A percentile compares a stretch with the other conserved stretches of the same genome.
phyloP scores from a whole-genome alignment of 2,329 filamentous ascomycete species.

The Cladophialophora carrionii region DNA sequence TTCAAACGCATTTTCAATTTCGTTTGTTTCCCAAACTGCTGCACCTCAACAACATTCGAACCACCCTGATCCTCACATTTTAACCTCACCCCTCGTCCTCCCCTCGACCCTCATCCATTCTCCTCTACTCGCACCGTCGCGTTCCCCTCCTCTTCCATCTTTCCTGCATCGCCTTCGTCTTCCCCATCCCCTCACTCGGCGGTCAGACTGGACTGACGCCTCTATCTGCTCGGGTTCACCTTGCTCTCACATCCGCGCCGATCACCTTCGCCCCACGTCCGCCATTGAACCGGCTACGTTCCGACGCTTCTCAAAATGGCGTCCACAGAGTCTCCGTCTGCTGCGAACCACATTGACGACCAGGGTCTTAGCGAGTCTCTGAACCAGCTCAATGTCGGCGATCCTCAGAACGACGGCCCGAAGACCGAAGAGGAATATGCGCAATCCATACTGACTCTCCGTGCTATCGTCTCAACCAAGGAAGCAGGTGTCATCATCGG shows the following conservation, averaged over 20 bases:
- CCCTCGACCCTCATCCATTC: slow-evolving; percentile 25
- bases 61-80: slow-evolving; percentile 16
- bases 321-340: slow-evolving; percentile 55
- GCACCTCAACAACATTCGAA: slow-evolving; percentile 23
- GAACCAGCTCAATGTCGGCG: slow-evolving; percentile 68
- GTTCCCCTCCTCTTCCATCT: slow-evolving; percentile 34
- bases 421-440: slow-evolving; percentile 98
- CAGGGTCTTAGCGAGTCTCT: slow-evolving; percentile 64
- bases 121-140: slow-evolving; percentile 33
- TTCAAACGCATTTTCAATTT: slow-evolving; percentile 28
- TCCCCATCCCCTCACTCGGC: slow-evolving; percentile 14
- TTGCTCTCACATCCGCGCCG: background rate
- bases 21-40: slow-evolving; percentile 31
- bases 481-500: slow-evolving; percentile 99
- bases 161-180: slow-evolving; percentile 23
- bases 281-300: slow-evolving; percentile 33
- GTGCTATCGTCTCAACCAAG: slow-evolving; percentile 97
- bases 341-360: slow-evolving; percentile 62
- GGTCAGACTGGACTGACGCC: background rate
- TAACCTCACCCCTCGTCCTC: slow-evolving; percentile 23
- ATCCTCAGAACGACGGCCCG: slow-evolving; percentile 70
- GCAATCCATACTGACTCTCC: slow-evolving; percentile 85
- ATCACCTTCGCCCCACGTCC: slow-evolving; percentile 32
- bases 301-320: slow-evolving; percentile 58
- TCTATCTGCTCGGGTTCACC: slow-evolving; percentile 19